Evolutionary conservation across 345 rosid species (phyloP).

Genomic region (Arabis hirsuta): DNA sequence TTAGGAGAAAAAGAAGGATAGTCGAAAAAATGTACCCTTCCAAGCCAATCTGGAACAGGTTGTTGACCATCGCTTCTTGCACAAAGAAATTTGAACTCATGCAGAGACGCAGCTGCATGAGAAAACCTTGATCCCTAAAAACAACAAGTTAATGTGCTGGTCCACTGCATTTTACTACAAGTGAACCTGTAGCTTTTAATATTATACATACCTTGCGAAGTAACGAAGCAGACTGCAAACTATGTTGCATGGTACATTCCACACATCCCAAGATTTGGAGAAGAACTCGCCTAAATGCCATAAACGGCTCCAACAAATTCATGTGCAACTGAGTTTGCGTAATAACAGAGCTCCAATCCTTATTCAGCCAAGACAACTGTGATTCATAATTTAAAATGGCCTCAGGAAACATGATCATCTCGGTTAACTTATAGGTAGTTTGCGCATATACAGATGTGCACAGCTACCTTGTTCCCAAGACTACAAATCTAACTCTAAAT

Average conservation of each 20-base stretch:
- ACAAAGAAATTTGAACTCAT: conserved; percentile 79
- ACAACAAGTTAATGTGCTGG: conserved; percentile 34
- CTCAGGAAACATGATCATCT: conserved; percentile 32
- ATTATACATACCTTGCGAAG: conserved; percentile 82
- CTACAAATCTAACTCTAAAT: conserved; percentile 9
- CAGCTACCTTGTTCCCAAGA: conserved; percentile 12
- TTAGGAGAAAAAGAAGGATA: conserved; percentile 16
- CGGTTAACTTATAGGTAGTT: conserved; percentile 22
- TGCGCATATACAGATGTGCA: not conserved
- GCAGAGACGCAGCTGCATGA: conserved; percentile 85
- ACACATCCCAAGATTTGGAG: conserved; percentile 78
- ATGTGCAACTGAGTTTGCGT: conserved; percentile 77
- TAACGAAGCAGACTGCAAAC: conserved; percentile 85
- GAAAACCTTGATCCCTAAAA: conserved; percentile 83
- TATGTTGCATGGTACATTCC: conserved; percentile 66
- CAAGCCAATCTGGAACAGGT: conserved; percentile 71
- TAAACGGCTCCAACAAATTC: conserved; percentile 92
- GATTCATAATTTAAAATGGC: conserved; percentile 41
- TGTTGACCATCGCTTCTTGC: conserved; percentile 50
- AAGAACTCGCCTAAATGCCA: conserved; percentile 82
- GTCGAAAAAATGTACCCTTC: conserved; percentile 67
- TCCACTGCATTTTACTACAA: conserved; percentile 13
- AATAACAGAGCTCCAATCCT: conserved; percentile 76
- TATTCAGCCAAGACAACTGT: conserved; percentile 77
- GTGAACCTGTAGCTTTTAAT: conserved; percentile 24